Percentiles rank a stretch among this genome's conserved stretches.
Conservation (phyloP, 495 filamentous ascomycete genomes). For the Recurvomyces mirabilis region DNA sequence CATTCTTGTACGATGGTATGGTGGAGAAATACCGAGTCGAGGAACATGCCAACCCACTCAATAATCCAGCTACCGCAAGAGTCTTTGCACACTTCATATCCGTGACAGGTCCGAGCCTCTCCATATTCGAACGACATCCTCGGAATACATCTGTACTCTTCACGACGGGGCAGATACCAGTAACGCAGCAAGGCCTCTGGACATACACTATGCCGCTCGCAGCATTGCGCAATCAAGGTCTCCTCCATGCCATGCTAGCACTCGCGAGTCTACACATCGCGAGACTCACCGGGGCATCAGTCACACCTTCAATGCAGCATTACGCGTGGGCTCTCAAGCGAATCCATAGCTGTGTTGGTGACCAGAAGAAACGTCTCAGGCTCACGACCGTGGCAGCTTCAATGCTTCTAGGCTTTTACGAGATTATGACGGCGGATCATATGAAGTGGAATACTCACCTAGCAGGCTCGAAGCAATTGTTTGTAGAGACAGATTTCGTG, state of each 20-base stretch:
- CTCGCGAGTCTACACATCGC: conserved; percentile 81
- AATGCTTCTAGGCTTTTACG: conserved; percentile 82
- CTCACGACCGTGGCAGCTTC: conserved; percentile 78
- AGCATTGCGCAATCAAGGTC: conserved; percentile 67
- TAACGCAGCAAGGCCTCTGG: conserved; percentile 68
- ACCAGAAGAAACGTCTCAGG: conserved; percentile 58
- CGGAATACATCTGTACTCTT: conserved; percentile 66
- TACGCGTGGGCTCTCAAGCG: conserved; percentile 77
- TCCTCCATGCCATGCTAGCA: conserved; percentile 87
- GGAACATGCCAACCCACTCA: conserved; percentile 64
- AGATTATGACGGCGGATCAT: conserved; percentile 89
- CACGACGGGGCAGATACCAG: conserved; percentile 49
- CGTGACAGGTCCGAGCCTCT: conserved; percentile 76
- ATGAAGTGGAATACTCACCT: conserved; percentile 92
- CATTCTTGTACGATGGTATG: conserved; percentile 59
- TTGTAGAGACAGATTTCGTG: conserved; percentile 71
- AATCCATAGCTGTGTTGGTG: conserved; percentile 60
- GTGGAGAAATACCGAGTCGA: conserved; percentile 69
- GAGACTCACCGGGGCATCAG: conserved; percentile 58
- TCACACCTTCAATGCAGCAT: conserved; percentile 76
- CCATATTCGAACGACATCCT: conserved; percentile 76
- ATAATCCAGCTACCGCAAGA: conserved; percentile 68
- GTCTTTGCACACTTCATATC: conserved; percentile 91
- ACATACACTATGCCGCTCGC: conserved; percentile 78
- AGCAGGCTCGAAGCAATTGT: conserved; percentile 67